These are phyloP conservation scores for Gnomoniopsis sp. DNA, from an alignment of 2,329 filamentous ascomycete genomes.

Conservation along the genomic window DNA sequence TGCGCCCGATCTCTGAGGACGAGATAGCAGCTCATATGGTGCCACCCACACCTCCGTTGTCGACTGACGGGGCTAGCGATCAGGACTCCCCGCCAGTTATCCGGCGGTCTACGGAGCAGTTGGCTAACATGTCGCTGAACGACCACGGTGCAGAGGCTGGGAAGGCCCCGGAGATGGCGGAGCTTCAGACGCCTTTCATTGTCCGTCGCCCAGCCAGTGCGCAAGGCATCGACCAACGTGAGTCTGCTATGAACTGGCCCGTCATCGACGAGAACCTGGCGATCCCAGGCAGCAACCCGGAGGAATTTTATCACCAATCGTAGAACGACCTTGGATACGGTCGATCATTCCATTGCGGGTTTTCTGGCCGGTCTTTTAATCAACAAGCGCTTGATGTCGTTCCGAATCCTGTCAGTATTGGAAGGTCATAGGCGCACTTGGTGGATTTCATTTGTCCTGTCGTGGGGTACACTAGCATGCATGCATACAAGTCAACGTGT, in stretches of 20 bases:
- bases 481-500: neutral
- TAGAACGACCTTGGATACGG: neutral
- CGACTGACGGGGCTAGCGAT: constrained; percentile 9
- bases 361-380: too few species aligned
- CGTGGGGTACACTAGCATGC: neutral
- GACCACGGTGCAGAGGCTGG: neutral
- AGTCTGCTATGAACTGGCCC: constrained; percentile 13
- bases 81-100: constrained; percentile 4
- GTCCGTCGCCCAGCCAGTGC: constrained; percentile 14
- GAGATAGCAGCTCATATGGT: constrained; percentile 12
- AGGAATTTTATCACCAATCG: constrained; percentile 15
- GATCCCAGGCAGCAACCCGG: constrained; percentile 8
- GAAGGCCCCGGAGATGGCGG: constrained; percentile 16
- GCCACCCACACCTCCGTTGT: constrained; percentile 12
- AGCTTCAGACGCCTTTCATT: constrained; percentile 15
- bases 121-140: constrained; percentile 14
- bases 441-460: neutral
- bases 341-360: too few species aligned
- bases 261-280: constrained; percentile 15
- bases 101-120: constrained; percentile 11
- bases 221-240: constrained; percentile 6
- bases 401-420: neutral
- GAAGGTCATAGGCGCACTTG: neutral
- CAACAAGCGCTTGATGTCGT: neutral
- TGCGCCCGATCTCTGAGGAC: constrained; percentile 2